Percentiles rank a stretch among this genome's conserved stretches.
phyloP scores from a whole-genome alignment of 306 rosid species.

The Ormosia emarginata region DNA sequence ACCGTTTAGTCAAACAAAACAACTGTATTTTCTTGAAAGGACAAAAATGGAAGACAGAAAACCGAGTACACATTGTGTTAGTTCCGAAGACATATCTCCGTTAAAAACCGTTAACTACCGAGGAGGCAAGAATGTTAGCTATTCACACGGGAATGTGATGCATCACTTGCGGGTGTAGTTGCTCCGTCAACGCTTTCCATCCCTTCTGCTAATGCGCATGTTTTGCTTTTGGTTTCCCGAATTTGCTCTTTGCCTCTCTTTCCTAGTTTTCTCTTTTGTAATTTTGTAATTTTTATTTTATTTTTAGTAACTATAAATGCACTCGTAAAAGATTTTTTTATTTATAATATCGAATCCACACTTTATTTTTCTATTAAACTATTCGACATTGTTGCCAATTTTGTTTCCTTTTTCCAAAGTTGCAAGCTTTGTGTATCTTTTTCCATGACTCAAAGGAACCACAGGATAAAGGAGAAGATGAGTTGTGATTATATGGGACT shows the following conservation, averaged over 20 bases:
- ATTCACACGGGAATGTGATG: constrained; percentile 15
- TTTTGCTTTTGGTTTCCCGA: background rate
- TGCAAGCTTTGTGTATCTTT: background rate
- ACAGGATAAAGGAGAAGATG: background rate
- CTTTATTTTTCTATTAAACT: background rate
- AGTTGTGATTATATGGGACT: constrained; percentile 10
- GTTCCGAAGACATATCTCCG: background rate
- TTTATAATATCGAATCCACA: background rate
- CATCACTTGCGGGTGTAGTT: background rate
- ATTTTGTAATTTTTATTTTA: background rate
- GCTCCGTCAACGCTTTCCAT: constrained; percentile 7
- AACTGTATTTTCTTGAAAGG: background rate
- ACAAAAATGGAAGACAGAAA: background rate
- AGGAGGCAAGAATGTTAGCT: background rate
- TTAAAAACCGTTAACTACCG: constrained; percentile 13
- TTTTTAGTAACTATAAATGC: background rate
- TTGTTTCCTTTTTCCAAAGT: background rate
- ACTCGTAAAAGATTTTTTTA: background rate
- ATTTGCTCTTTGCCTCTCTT: constrained; percentile 23
- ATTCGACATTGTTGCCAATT: background rate
- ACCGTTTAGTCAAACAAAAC: no score
- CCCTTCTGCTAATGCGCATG: background rate
- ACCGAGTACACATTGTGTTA: background rate
- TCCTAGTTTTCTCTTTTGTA: constrained; percentile 4
- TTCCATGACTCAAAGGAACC: background rate